Base-by-base conservation (phyloP, 345 rosid genomes). In the Hibiscus syriacus region DNA sequence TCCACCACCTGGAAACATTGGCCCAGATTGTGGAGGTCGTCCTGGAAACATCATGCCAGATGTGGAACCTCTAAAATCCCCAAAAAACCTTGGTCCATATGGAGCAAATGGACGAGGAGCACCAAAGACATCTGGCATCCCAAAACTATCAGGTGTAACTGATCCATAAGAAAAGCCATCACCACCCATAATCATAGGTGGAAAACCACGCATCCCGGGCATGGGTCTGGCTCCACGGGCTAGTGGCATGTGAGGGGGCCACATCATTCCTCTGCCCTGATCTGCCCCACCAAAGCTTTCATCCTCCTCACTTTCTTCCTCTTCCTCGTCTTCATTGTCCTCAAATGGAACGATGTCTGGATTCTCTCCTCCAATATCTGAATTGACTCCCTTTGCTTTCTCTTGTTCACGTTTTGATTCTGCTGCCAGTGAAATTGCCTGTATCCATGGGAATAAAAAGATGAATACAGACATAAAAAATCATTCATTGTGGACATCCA, bases 341-440 rank as follows among this genome's bases (percentile, higher is more conserved):
- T 95, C 97, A 66, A 95, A 95, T 16, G 97, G 98, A 64, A 95
- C 94, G 16, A 95, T 95, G 76, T 92, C 97, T 30, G 99, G 99
- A 74, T 90, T 90, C 67, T 88, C 97, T 65, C 82, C 88, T 41
- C 46, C 16, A 54, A 73, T 80, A 36, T 90, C 98, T 39, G 90
- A 85, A 81, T 83, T 83, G 59, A 95, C 82, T 52, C 99, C 99
- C 78, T 92, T 95, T 23, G 98, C 99, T 68, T 85, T 95, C 73
- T 95, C 99, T 81, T 95, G 97, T 76, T 95, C 98, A 53, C 99
- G 80, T 77, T 95, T 95, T 61, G 90, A 77, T 80, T 95, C 99
- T 4, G 97, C 98, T 41, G 94, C 97, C 70, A 88, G 66, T 55
- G 99, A 79, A 95, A 50, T 74, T 8, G 90, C 96, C 95, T 88